Evolutionary conservation across 2,329 filamentous ascomycete species (phyloP), one percentile per base, ranked within the genome.

Genomic region (Claviceps spartinae): DNA sequence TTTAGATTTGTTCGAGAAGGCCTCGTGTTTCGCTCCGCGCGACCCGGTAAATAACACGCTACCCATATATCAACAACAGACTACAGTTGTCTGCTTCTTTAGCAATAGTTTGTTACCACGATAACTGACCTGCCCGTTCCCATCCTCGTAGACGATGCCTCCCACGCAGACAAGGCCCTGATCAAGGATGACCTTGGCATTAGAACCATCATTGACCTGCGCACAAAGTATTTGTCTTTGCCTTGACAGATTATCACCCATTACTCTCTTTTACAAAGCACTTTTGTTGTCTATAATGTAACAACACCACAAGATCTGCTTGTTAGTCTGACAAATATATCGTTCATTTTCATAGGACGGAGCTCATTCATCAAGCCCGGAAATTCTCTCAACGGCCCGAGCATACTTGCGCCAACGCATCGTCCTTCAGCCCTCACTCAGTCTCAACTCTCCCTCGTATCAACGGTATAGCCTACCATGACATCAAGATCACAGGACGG

Each of bases 131-230:
- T 18, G 44, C 16, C 9, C 16, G 26, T 34, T 46, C n/a, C 13
- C n/a, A 20, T 14, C 6, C 5, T 14, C n/a, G 18, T 54, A 75
- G 88, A 95, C 61, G 81, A 88, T 64, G 86, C 87, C 38, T 84
- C 85, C 0, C 61, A 73, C 20, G 63, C 72, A 38, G 89, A 95
- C 66, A 77, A 78, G 52, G 63, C 71, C 37, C 69, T 72, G 36
- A 73, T 95, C 11, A 66, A 71, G 9, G 67, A 81, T 7, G 74
- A 80, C 36, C 75, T 83, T 58, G 74, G 77, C 22, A 78, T 95
- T 56, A 78, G 75, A 57, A 87, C 82, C 2, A 78, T 95, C 42
- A 77, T 95, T 54, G 89, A 95, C 69, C 71, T 95, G 11, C 79
- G 89, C 52, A 87, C 88, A 55, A 81, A 83, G 81, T 87, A 74